Evolutionary conservation across 2,329 filamentous ascomycete species (phyloP).

Genomic region (Biscogniauxia sp.): DNA sequence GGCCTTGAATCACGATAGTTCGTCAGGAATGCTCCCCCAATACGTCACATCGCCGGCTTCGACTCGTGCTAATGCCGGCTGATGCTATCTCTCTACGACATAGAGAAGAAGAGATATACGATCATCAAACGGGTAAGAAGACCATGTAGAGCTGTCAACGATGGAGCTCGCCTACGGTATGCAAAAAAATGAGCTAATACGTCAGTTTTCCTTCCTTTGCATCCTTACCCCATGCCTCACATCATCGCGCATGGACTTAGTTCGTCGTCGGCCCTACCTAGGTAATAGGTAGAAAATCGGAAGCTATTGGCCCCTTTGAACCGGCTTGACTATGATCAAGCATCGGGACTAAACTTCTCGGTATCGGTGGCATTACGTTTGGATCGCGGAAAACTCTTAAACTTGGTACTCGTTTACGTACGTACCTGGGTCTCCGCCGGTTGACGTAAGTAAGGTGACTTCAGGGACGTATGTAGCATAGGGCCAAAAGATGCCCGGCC

Average conservation of each 20-base stretch:
- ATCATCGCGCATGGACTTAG: neutral
- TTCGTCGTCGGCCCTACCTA: neutral
- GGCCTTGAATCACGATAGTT: neutral
- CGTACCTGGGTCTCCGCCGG: slow-evolving; percentile 5
- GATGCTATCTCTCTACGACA: neutral
- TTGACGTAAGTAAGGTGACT: slow-evolving; percentile 12
- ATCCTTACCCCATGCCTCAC: neutral
- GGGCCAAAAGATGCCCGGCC: neutral
- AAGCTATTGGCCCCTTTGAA: neutral
- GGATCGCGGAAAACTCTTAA: neutral
- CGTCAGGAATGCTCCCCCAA: neutral
- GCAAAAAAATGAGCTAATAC: neutral
- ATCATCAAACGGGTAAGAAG: neutral
- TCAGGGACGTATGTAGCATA: slow-evolving; percentile 7
- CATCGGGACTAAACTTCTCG: neutral
- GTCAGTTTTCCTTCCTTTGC: neutral
- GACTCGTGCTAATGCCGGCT: neutral
- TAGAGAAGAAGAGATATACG: neutral
- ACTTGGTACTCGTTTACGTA: slow-evolving; percentile 4
- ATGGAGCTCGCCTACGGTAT: neutral
- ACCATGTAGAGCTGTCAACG: neutral
- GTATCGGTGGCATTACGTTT: neutral
- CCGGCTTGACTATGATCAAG: neutral
- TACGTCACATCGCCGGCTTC: neutral
- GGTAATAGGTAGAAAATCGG: neutral